Percentiles rank a stretch among this genome's conserved stretches.
phyloP scores from a whole-genome alignment of 2,329 filamentous ascomycete genomes.

The Pyrenophora seminiperda region DNA sequence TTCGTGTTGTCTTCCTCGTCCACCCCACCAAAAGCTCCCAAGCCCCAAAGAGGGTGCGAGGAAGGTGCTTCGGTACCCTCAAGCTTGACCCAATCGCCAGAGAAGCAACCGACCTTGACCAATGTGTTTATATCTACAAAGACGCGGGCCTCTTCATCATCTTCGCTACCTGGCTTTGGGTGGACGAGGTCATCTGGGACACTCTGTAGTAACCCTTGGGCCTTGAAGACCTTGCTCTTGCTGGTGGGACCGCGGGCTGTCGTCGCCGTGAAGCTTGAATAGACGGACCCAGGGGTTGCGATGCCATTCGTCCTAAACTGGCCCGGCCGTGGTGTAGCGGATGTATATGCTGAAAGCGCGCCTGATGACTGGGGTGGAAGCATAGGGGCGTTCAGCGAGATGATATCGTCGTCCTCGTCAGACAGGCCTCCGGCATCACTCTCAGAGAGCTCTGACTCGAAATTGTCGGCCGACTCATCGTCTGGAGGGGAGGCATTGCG shows the following conservation, averaged over 20 bases:
- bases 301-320: slow-evolving; percentile 74
- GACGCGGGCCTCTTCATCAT: slow-evolving; percentile 83
- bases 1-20: slow-evolving; percentile 64
- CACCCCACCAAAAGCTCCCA: slow-evolving; percentile 70
- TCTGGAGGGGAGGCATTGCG: slow-evolving; percentile 47
- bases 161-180: slow-evolving; percentile 80
- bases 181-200: slow-evolving; percentile 82
- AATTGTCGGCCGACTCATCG: slow-evolving; percentile 51
- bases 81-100: slow-evolving; percentile 92
- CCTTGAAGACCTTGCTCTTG: slow-evolving; percentile 80
- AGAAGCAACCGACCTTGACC: slow-evolving; percentile 92
- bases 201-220: slow-evolving; percentile 72
- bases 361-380: slow-evolving; percentile 79
- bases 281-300: slow-evolving; percentile 83
- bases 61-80: slow-evolving; percentile 78
- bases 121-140: slow-evolving; percentile 89
- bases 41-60: slow-evolving; percentile 68
- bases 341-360: slow-evolving; percentile 76
- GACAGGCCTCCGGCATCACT: slow-evolving; percentile 77
- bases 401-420: slow-evolving; percentile 93
- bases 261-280: slow-evolving; percentile 83
- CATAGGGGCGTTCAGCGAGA: slow-evolving; percentile 80
- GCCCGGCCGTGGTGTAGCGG: slow-evolving; percentile 78
- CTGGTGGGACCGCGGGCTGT: slow-evolving; percentile 74
- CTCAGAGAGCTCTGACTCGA: slow-evolving; percentile 65